These are phyloP conservation scores for Rhododendron williamsianum DNA, from an alignment of 148 eudicot species.

Conservation along the genomic window DNA sequence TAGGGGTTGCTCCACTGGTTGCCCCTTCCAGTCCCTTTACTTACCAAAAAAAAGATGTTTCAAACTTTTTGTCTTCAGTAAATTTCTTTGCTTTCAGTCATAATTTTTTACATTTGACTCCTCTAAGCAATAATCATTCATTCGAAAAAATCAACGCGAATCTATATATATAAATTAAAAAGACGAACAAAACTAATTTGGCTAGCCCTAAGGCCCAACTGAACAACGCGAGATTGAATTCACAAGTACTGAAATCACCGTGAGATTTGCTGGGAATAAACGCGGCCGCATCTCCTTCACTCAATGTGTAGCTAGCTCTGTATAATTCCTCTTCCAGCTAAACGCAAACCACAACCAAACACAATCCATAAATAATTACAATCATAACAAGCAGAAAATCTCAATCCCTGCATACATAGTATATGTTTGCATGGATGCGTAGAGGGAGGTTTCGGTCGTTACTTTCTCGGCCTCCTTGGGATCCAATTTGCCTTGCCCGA, in stretches of 20 bases:
- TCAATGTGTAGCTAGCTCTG: conserved; percentile 62
- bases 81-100: background rate
- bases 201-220: background rate
- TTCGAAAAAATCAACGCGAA: background rate
- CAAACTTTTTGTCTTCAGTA: background rate
- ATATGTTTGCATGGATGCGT: background rate
- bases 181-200: background rate
- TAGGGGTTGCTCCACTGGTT: too few species aligned
- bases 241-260: conserved; percentile 29
- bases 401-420: background rate
- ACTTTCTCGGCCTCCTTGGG: conserved; percentile 65
- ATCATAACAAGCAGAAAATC: background rate
- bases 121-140: background rate
- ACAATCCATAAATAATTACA: background rate
- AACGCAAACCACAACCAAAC: background rate
- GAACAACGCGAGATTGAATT: background rate
- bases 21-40: background rate
- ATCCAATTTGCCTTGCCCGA: conserved; percentile 33
- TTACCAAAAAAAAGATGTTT: background rate
- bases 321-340: conserved; percentile 79
- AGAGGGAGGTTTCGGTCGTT: background rate
- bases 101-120: background rate
- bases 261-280: conserved; percentile 78
- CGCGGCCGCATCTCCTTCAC: conserved; percentile 89
- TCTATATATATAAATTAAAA: background rate